Percentiles rank a stretch among this genome's conserved stretches.
These are phyloP conservation scores for Deuterostichococcus epilithicus DNA, from an alignment of 139 green algal species.

Conservation along the genomic window DNA sequence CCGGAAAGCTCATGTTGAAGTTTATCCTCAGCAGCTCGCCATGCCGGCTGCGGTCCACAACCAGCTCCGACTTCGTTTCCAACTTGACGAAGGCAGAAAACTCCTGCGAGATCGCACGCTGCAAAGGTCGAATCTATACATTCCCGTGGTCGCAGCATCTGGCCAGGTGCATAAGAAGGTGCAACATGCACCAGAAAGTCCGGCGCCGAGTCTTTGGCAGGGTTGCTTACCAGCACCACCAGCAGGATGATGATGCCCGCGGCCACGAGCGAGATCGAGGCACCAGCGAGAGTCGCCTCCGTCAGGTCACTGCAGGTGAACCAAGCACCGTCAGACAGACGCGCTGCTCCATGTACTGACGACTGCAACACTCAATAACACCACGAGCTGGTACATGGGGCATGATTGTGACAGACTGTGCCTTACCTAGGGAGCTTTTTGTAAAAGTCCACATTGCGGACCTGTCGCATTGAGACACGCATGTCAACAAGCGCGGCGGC, in stretches of 20 bases:
- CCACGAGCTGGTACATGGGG: too few species aligned
- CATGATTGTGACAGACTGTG: too few species aligned
- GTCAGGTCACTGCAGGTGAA: slow-evolving; percentile 89
- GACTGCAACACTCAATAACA: too few species aligned
- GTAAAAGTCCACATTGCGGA: slow-evolving; percentile 2
- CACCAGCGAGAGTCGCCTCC: slow-evolving; percentile 87
- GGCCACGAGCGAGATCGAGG: slow-evolving; percentile 80
- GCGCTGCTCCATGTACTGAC: too few species aligned
- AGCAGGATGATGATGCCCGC: slow-evolving; percentile 80
- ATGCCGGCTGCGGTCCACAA: slow-evolving; percentile 86
- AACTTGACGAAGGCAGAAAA: slow-evolving; percentile 68
- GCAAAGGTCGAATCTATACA: not conserved
- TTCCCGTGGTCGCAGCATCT: not conserved
- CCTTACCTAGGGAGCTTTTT: not conserved
- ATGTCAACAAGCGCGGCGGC: not conserved
- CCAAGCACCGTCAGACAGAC: not conserved
- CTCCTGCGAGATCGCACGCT: slow-evolving; percentile 62
- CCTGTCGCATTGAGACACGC: slow-evolving; percentile 6
- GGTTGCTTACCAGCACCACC: slow-evolving; percentile 68
- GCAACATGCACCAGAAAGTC: not conserved
- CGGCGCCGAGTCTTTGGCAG: not conserved
- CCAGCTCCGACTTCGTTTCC: slow-evolving; percentile 63
- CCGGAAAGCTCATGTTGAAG: slow-evolving; percentile 92
- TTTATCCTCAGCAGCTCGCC: slow-evolving; percentile 93
- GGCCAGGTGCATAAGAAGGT: too few species aligned